Conservation (phyloP, 2,329 filamentous ascomycete species). For the Cryphonectria naterciae region DNA sequence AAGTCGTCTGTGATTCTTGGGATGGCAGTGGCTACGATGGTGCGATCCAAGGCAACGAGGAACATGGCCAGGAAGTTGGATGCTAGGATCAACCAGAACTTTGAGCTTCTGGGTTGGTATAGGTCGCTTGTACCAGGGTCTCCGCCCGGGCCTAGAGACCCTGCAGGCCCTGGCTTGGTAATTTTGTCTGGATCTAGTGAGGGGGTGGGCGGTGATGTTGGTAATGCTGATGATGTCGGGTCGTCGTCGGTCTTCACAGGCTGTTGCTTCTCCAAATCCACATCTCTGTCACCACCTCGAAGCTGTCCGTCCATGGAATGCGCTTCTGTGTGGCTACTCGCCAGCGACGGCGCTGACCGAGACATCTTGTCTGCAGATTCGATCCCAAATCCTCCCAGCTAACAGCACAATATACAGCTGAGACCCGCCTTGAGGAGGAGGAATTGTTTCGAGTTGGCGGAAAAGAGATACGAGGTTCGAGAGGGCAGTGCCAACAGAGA, state of each 20-base stretch:
- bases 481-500: background rate
- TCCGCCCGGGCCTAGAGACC: conserved; percentile 17
- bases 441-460: background rate
- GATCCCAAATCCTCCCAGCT: background rate
- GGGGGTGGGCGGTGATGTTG: background rate
- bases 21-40: conserved; percentile 60
- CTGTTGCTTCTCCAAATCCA: conserved; percentile 20
- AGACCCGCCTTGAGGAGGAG: background rate
- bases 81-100: conserved; percentile 59
- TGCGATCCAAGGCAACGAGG: conserved; percentile 60
- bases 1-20: conserved; percentile 62
- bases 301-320: conserved; percentile 4
- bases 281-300: background rate
- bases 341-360: conserved; percentile 26
- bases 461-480: background rate
- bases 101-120: conserved; percentile 56
- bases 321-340: conserved; percentile 26
- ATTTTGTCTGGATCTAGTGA: background rate
- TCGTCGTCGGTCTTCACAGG: background rate
- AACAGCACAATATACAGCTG: conserved; percentile 5
- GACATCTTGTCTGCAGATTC: conserved; percentile 17
- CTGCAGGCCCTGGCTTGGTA: conserved; percentile 9
- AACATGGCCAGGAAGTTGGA: conserved; percentile 61
- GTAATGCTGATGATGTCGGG: background rate
- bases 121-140: conserved; percentile 39